Percentiles rank a stretch among this genome's conserved stretches.
phyloP scores from a whole-genome alignment of 257 asterid genomes.

The Capsicum baccatum region DNA sequence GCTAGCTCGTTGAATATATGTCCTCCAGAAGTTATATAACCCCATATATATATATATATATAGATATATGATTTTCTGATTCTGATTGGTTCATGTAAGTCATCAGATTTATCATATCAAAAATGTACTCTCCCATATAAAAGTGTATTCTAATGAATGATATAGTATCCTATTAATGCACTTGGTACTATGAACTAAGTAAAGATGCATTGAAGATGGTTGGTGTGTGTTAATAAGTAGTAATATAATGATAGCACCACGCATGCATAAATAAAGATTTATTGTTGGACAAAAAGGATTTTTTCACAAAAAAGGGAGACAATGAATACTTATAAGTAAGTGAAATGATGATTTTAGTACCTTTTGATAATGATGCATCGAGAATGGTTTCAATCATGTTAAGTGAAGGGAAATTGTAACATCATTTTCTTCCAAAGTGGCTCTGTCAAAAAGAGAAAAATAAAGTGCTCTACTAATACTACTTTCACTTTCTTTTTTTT shows the following conservation, averaged over 20 bases:
- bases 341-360: conserved; percentile 33
- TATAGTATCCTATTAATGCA: neutral
- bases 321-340: conserved; percentile 35
- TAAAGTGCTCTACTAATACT: conserved; percentile 33
- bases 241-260: neutral
- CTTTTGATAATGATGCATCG: conserved; percentile 34
- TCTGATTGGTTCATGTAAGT: too few relatives aligned
- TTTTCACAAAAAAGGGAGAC: conserved; percentile 8
- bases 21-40: too few relatives aligned
- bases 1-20: too few relatives aligned
- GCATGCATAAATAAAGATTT: conserved; percentile 4
- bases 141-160: neutral
- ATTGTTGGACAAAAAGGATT: conserved; percentile 6
- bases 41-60: too few relatives aligned
- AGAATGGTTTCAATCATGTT: conserved; percentile 44
- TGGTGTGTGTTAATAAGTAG: neutral
- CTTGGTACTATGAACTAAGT: neutral
- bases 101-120: too few relatives aligned
- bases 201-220: neutral
- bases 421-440: conserved; percentile 55
- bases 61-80: too few relatives aligned
- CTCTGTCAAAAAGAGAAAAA: conserved; percentile 18
- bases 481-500: conserved; percentile 55
- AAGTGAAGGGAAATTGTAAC: conserved; percentile 43
- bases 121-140: neutral